Base-by-base conservation (phyloP, 768 basidiomycete genomes). In the Russula ochroleuca region DNA sequence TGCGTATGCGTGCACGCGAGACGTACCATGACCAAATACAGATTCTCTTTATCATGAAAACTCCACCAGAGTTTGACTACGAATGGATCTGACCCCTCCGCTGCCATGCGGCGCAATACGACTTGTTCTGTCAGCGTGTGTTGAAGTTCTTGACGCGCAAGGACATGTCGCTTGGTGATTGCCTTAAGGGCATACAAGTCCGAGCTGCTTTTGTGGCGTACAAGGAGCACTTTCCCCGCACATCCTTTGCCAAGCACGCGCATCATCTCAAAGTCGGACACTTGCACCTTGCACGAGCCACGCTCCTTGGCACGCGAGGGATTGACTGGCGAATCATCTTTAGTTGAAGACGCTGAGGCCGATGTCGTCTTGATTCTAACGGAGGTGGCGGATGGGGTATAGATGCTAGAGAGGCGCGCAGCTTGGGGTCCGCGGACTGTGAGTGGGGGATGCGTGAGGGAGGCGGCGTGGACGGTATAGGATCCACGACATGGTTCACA, bases 241-340 rank as follows among this genome's bases (percentile, higher is more conserved):
- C 95, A 98, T 1, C 97, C 97, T 76, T 94, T 97, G 19, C 97
- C 97, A 13, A 99, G 78, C 37, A 98, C 96, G 17, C 93, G 84
- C 81, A 98, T 86, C 85, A 98, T 91, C 78, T 98, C 94, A 73
- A 99, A 99, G 77, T 98, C 94, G 68, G 92, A 84, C 63, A 98
- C 82, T 49, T 79, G 78, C 38, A 93, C 89, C 75, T 93, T 92
- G 58, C 85, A n/a, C n/a, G n/a, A n/a, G n/a, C n/a, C n/a, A n/a
- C n/a, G n/a, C n/a, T n/a, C n/a, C n/a, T n/a, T n/a, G n/a, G n/a
- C n/a, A n/a, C n/a, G n/a, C n/a, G n/a, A n/a, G n/a, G n/a, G n/a
- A n/a, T n/a, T n/a, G n/a, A n/a, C n/a, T n/a, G n/a, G n/a, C n/a
- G n/a, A n/a, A n/a, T n/a, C n/a, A n/a, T n/a, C n/a, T n/a, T n/a